Base-by-base conservation (phyloP, 495 filamentous ascomycete genomes). In the Clohesyomyces aquaticus region DNA sequence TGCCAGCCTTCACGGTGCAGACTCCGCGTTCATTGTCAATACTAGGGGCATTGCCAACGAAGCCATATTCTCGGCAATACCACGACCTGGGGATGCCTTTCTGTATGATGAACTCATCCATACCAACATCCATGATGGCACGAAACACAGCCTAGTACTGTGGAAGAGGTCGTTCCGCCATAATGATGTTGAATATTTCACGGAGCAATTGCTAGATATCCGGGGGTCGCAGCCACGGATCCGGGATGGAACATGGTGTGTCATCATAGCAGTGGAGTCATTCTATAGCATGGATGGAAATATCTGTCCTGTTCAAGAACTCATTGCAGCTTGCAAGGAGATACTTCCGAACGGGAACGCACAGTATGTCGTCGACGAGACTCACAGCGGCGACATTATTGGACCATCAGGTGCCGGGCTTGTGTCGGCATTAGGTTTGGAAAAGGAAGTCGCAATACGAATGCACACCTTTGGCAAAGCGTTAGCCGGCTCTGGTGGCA, bases 1-100 rank as follows among this genome's bases (percentile, higher is more conserved):
- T n/a, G n/a, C n/a, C n/a, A n/a, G n/a, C 0, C 91, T 90, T 63
- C 88, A 91, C 61, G 65, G 77, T 18, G 87, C 87, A 0, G 76
- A 79, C 0, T 74, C 79, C 0, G 89, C 79, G 0, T 76, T 92
- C 12, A 71, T 93, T 2, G 88, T 89, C 70, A 88, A 86, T 65
- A 90, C 88, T 1, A 89, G 87, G 4, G 90, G 81, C 70, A 88
- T 91, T 63, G 90, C 88, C 21, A 92, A 91, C 68, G 76, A 82
- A 0, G 89, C 86, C 3, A 75, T 91, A 0, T 83, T 87, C 19
- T 75, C 81, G 3, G 84, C 80, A 55, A 73, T 91, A 9, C 88
- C 89, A 0, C 87, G 88, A 51, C 78, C 76, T 0, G 87, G 84
- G 1, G 90, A 93, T 75, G 72, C 83, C 10, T 80, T 93, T 16